A percentile compares a stretch with the other conserved stretches of the same genome.
These are phyloP conservation scores for Entoloma clypeatum DNA, from an alignment of 1,284 basidiomycete species.

Conservation along the genomic window DNA sequence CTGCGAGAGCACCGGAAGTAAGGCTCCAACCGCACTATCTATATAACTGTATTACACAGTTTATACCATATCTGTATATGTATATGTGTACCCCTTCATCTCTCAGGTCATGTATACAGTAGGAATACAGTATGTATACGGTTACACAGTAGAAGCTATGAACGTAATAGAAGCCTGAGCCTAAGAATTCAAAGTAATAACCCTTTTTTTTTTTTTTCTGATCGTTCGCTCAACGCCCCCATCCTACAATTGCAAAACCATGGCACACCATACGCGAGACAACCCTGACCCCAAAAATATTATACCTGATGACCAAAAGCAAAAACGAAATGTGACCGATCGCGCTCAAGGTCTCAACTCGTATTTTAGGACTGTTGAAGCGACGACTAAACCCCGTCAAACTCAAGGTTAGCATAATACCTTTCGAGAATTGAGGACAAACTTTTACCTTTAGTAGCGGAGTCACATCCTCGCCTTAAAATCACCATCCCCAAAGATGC, in stretches of 20 bases:
- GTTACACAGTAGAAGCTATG: not conserved
- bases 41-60: not conserved
- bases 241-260: not conserved
- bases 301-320: slow-evolving; percentile 5
- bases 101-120: not conserved
- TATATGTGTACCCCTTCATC: not conserved
- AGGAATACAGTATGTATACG: slow-evolving; percentile 1
- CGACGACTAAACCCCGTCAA: not conserved
- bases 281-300: no score
- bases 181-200: no score
- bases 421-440: not conserved
- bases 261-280: slow-evolving; percentile 1
- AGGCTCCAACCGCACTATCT: no score
- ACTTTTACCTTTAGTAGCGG: not conserved
- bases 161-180: no score
- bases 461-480: not conserved
- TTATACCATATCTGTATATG: not conserved
- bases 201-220: no score
- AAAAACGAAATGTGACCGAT: not conserved
- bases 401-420: slow-evolving; percentile 2
- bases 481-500: slow-evolving; percentile 4
- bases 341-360: slow-evolving; percentile 1
- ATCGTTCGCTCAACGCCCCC: no score
- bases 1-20: no score
- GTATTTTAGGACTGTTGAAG: slow-evolving; percentile 3